Conservation (phyloP, 2,329 filamentous ascomycete genomes). For the Fusarium cyanostomum region DNA sequence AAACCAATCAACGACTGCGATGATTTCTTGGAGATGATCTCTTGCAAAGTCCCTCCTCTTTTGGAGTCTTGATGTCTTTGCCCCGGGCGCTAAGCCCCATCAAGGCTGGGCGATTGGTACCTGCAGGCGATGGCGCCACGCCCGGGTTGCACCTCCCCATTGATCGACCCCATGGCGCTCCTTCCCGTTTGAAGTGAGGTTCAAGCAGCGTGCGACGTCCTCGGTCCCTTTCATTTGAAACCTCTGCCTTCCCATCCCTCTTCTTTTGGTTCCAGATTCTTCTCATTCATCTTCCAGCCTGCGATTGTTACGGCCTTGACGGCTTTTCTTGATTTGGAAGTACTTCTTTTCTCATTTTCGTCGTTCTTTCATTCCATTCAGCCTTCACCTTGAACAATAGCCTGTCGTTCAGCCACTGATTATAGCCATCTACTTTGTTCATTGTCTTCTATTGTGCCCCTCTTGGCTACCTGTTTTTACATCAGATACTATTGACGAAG, state of each 20-base stretch:
- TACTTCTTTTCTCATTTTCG: slow-evolving; percentile 18
- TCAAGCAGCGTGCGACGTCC: slow-evolving; percentile 24
- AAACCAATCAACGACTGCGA: slow-evolving; percentile 17
- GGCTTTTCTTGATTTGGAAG: slow-evolving; percentile 12
- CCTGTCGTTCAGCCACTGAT: slow-evolving; percentile 13
- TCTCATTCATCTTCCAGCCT: slow-evolving; percentile 32
- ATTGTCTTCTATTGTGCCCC: slow-evolving; percentile 7
- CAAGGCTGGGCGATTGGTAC: slow-evolving; percentile 34
- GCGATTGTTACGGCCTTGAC: slow-evolving; percentile 26
- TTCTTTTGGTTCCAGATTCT: slow-evolving; percentile 26
- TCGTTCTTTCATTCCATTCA: slow-evolving; percentile 38
- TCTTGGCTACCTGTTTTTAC: background rate
- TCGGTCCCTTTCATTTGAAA: slow-evolving; percentile 36
- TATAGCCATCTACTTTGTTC: slow-evolving; percentile 21
- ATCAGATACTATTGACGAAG: background rate
- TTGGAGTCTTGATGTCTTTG: background rate
- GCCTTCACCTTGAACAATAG: slow-evolving; percentile 24
- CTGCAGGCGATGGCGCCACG: slow-evolving; percentile 37
- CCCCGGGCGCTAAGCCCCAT: slow-evolving; percentile 21
- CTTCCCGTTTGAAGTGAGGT: slow-evolving; percentile 32
- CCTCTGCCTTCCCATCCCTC: slow-evolving; percentile 15
- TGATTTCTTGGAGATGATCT: slow-evolving; percentile 14
- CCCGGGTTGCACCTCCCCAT: slow-evolving; percentile 26
- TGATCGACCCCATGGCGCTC: slow-evolving; percentile 18
- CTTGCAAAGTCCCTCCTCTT: slow-evolving; percentile 13